A percentile compares a stretch with the other conserved stretches of the same genome.
These are phyloP conservation scores for Petunia axillaris DNA, from an alignment of 257 asterid genomes.

Conservation along the genomic window DNA sequence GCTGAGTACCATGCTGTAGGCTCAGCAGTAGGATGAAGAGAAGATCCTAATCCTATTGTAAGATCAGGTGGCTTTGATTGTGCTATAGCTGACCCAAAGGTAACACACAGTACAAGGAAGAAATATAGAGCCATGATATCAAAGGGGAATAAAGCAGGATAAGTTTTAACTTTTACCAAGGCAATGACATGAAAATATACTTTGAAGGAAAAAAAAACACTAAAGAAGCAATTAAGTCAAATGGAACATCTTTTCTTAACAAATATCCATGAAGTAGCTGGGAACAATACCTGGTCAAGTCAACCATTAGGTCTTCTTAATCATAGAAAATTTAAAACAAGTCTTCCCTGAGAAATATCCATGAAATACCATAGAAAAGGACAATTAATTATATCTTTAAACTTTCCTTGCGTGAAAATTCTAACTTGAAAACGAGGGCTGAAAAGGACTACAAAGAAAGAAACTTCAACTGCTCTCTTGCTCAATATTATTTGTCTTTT, in stretches of 20 bases:
- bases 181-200: neutral
- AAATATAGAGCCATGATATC: conserved; percentile 32
- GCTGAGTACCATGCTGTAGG: conserved; percentile 32
- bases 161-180: neutral
- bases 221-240: neutral
- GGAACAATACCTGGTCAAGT: conserved; percentile 21
- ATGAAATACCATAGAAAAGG: neutral
- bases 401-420: neutral
- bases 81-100: conserved; percentile 17
- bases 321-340: neutral
- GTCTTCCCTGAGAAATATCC: neutral
- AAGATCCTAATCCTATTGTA: conserved; percentile 18
- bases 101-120: neutral
- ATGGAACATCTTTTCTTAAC: neutral
- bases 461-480: neutral
- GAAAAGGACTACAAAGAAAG: conserved; percentile 3
- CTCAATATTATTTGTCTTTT: neutral
- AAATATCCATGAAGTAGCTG: conserved; percentile 18
- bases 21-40: conserved; percentile 24
- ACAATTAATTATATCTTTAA: neutral
- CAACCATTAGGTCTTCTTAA: neutral
- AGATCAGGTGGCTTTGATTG: conserved; percentile 18
- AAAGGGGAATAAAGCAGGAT: neutral
- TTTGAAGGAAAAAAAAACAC: too few relatives aligned
- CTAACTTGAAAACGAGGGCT: neutral